phyloP scores from a whole-genome alignment of 2,329 filamentous ascomycete genomes.

The Sporothrix brasiliensis region DNA sequence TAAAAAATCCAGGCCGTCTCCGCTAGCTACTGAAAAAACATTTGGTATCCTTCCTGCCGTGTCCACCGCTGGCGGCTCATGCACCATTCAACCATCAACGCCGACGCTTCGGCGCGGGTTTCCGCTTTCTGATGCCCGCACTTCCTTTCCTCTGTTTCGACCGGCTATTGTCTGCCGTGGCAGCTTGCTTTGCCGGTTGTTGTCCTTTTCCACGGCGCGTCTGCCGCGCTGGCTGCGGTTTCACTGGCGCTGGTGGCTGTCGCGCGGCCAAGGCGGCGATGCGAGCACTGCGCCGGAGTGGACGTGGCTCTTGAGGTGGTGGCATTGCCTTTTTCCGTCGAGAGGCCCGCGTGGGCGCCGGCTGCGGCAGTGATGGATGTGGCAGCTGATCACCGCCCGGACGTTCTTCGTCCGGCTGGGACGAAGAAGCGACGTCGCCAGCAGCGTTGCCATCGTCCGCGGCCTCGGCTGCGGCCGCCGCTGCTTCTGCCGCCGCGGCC shows the following conservation, averaged over 20 bases:
- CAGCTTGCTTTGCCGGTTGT: not conserved
- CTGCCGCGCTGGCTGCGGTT: not conserved
- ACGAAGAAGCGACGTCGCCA: not conserved
- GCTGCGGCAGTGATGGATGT: not conserved
- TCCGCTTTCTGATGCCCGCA: not conserved
- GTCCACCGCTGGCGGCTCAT: not conserved
- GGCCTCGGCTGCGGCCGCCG: not conserved
- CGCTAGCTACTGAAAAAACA: too few species aligned
- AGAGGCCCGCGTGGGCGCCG: not conserved
- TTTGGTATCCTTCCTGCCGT: not conserved
- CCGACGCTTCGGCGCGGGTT: not conserved
- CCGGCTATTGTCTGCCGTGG: not conserved
- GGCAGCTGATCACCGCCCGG: not conserved
- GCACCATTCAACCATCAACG: not conserved
- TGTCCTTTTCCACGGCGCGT: not conserved
- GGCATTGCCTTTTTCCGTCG: not conserved
- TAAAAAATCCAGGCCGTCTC: too few species aligned
- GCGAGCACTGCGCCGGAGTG: conserved; percentile 4
- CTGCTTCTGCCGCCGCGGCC: not conserved
- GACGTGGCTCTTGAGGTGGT: not conserved
- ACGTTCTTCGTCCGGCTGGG: not conserved
- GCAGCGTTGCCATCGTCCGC: not conserved
- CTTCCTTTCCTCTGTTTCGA: not conserved
- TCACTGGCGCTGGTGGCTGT: not conserved
- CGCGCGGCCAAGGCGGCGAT: conserved; percentile 2